Percentiles rank a stretch among this genome's conserved stretches.
Conservation (phyloP, 2,329 filamentous ascomycete species). For the Mollisiaceae sp. region DNA sequence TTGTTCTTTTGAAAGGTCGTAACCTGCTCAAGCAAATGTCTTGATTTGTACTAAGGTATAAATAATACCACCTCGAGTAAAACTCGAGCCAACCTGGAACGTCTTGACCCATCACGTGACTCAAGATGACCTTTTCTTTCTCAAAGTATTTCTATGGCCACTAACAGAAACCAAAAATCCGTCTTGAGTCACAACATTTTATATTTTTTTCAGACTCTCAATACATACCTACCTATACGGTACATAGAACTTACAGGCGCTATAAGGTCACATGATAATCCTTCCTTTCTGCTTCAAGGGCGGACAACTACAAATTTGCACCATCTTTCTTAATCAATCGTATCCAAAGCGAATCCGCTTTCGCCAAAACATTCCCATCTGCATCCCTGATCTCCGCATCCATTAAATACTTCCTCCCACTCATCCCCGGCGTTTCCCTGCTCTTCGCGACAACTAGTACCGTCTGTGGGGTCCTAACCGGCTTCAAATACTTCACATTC, state of each 20-base stretch:
- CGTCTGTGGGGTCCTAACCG: conserved; percentile 54
- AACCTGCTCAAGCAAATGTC: not conserved
- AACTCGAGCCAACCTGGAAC: no score
- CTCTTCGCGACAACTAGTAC: conserved; percentile 52
- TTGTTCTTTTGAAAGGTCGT: not conserved
- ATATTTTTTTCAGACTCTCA: no score
- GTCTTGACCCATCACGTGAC: no score
- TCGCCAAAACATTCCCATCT: conserved; percentile 40
- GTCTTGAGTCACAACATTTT: no score
- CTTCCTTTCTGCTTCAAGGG: no score
- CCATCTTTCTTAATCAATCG: not conserved
- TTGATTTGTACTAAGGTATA: not conserved
- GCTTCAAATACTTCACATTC: conserved; percentile 57
- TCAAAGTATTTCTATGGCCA: no score
- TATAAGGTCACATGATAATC: no score
- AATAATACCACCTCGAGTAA: no score
- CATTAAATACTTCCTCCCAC: conserved; percentile 58
- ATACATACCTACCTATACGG: no score
- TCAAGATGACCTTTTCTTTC: no score
- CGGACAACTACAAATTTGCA: conserved; percentile 1
- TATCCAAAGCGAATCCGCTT: conserved; percentile 12
- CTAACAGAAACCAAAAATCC: no score
- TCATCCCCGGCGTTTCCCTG: conserved; percentile 43
- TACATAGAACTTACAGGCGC: no score
- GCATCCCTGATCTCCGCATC: conserved; percentile 54